Evolutionary conservation across 2,329 filamentous ascomycete species (phyloP).

Genomic region (Aquanectria penicillioides): DNA sequence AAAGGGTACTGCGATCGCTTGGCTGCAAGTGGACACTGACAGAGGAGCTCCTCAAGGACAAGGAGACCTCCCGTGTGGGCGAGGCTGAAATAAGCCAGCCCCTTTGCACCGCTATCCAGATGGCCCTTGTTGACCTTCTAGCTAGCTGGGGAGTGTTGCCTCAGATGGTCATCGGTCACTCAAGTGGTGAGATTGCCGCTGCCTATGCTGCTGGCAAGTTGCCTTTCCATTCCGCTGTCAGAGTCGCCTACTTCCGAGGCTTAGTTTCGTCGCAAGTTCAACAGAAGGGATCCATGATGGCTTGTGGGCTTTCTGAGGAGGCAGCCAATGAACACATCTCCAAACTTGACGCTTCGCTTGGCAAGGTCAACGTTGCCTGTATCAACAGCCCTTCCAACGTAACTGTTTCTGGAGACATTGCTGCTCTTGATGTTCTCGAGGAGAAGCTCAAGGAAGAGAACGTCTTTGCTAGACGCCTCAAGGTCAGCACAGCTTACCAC

Average conservation of each 20-base stretch:
- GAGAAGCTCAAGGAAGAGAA: constrained; percentile 48
- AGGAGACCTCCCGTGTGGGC: constrained; percentile 34
- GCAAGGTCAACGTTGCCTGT: constrained; percentile 47
- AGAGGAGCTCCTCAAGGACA: constrained; percentile 1
- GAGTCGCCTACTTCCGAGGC: constrained; percentile 59
- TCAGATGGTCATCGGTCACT: constrained; percentile 53
- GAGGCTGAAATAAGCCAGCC: constrained; percentile 52
- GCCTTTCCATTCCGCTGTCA: constrained; percentile 53
- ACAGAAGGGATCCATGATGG: constrained; percentile 47
- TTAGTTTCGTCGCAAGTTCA: constrained; percentile 44
- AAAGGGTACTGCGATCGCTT: constrained; percentile 32
- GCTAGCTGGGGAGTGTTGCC: constrained; percentile 51
- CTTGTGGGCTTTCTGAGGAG: constrained; percentile 24
- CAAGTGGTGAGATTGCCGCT: constrained; percentile 58
- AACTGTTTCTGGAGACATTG: constrained; percentile 58
- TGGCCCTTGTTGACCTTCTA: constrained; percentile 56
- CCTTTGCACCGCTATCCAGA: constrained; percentile 55
- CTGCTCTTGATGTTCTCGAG: constrained; percentile 52
- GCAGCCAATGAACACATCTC: neutral
- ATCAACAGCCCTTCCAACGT: constrained; percentile 60
- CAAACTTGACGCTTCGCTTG: constrained; percentile 4
- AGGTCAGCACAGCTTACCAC: constrained; percentile 60
- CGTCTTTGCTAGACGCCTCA: constrained; percentile 55
- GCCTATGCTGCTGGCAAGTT: constrained; percentile 55
- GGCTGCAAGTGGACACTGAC: neutral